Percentiles rank a stretch among this genome's conserved stretches.
These are phyloP conservation scores for Yamadazyma akitaensis DNA, from an alignment of 805 yeast genomes.

Conservation along the genomic window DNA sequence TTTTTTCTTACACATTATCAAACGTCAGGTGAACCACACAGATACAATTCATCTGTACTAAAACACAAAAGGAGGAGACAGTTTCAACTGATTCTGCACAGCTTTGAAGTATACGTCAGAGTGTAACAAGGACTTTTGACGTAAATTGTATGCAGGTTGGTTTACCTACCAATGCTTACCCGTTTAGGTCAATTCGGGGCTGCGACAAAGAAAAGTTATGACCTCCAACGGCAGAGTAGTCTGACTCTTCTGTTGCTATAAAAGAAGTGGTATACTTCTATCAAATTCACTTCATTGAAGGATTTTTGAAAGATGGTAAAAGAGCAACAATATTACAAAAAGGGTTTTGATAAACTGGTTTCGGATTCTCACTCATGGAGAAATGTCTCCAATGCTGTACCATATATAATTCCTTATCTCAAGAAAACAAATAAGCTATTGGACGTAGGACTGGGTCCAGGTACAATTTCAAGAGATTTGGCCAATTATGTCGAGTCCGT, in stretches of 20 bases:
- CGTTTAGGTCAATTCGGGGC: not conserved
- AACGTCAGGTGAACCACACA: too few species aligned
- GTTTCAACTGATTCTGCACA: too few species aligned
- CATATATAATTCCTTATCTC: slow-evolving; percentile 24
- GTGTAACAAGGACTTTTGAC: too few species aligned
- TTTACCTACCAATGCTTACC: not conserved
- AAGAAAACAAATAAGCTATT: slow-evolving; percentile 24
- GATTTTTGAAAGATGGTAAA: not conserved
- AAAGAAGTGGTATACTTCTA: not conserved
- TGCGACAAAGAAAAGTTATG: not conserved
- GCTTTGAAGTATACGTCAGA: not conserved
- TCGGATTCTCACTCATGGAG: slow-evolving; percentile 34
- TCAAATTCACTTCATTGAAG: not conserved
- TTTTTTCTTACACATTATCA: too few species aligned
- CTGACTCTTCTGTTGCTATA: too few species aligned
- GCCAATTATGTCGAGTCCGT: slow-evolving; percentile 29
- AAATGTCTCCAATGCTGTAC: slow-evolving; percentile 26
- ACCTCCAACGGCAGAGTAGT: not conserved
- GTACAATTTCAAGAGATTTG: slow-evolving; percentile 34
- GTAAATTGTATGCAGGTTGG: not conserved
- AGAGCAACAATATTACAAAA: slow-evolving; percentile 22
- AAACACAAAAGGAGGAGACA: too few species aligned
- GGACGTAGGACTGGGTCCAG: slow-evolving; percentile 46
- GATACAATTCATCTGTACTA: too few species aligned
- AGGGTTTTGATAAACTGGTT: slow-evolving; percentile 20